Evolutionary conservation across 352 stramenopile genomes (phyloP).

Genomic region (Pythium guiyangense): DNA sequence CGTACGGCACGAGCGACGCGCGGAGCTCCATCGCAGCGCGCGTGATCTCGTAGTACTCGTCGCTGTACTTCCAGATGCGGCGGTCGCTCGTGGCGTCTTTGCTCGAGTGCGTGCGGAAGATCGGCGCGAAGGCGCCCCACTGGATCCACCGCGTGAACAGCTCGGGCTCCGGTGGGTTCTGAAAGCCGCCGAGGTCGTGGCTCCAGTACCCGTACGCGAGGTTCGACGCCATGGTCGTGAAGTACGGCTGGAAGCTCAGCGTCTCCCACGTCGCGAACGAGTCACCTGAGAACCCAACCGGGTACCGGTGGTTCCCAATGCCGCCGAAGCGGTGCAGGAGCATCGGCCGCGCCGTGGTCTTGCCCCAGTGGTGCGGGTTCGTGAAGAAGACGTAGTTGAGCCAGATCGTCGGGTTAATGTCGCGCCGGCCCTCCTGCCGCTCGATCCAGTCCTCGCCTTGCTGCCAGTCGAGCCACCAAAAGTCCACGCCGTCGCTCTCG

Average conservation of each 20-base stretch:
- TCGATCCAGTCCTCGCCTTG: conserved; percentile 42
- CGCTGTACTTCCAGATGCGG: conserved; percentile 29
- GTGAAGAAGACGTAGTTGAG: conserved; percentile 45
- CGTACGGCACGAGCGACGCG: conserved; percentile 33
- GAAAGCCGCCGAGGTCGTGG: conserved; percentile 40
- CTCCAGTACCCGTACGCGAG: conserved; percentile 46
- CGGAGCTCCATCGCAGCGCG: conserved; percentile 25
- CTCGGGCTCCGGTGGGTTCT: conserved; percentile 22
- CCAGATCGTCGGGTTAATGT: conserved; percentile 46
- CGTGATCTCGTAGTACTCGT: conserved; percentile 25
- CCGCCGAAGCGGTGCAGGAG: conserved; percentile 44
- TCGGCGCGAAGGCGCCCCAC: conserved; percentile 30
- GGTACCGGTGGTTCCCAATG: conserved; percentile 50
- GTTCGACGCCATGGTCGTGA: conserved; percentile 42
- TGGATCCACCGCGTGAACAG: conserved; percentile 45
- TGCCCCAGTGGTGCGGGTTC: conserved; percentile 25
- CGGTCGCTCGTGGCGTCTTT: conserved; percentile 24
- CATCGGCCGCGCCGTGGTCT: conserved; percentile 20
- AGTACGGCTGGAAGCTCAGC: conserved; percentile 40
- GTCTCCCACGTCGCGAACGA: conserved; percentile 28
- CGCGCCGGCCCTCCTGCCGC: conserved; percentile 14
- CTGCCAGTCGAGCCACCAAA: conserved; percentile 68
- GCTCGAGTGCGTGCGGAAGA: conserved; percentile 39
- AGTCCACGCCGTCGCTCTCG: conserved; percentile 33
- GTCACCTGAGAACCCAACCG: conserved; percentile 48